A percentile compares a stretch with the other conserved stretches of the same genome.
Evolutionary conservation across 2,329 filamentous ascomycete genomes (phyloP).

Genomic region (Purpureocillium takamizusanense): DNA sequence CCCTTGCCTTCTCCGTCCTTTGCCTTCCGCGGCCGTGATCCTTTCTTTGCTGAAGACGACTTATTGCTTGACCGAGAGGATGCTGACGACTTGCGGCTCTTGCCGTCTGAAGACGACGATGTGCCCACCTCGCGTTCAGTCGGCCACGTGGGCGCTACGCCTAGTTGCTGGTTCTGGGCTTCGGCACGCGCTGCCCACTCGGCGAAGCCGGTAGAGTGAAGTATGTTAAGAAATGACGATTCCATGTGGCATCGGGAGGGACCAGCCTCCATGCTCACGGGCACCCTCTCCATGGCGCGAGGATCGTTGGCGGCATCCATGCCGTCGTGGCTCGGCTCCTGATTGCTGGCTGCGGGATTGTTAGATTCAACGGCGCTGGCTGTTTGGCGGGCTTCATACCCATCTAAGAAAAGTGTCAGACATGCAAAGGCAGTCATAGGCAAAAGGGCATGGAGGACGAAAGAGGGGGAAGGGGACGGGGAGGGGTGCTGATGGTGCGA

Average conservation of each 20-base stretch:
- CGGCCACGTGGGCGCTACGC: background rate
- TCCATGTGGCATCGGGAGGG: conserved; percentile 8
- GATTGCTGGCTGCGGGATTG: background rate
- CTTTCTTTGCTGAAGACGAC: background rate
- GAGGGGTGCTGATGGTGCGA: too few relatives aligned
- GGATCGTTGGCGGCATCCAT: background rate
- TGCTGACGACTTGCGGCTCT: conserved; percentile 2
- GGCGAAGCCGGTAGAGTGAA: conserved; percentile 6
- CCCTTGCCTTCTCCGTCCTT: background rate
- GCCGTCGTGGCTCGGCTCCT: background rate
- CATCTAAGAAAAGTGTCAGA: background rate
- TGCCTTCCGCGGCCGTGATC: background rate
- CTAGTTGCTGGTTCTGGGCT: conserved; percentile 2
- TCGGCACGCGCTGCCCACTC: conserved; percentile 9
- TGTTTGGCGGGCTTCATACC: background rate
- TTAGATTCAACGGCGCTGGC: background rate
- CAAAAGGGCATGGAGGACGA: too few relatives aligned
- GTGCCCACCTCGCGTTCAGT: background rate
- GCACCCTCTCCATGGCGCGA: background rate
- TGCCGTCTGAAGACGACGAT: background rate
- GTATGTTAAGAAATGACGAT: conserved; percentile 6
- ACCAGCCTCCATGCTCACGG: conserved; percentile 5
- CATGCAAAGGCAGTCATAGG: background rate
- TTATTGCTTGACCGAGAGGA: background rate
- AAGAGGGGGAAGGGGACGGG: too few relatives aligned